Evolutionary conservation across 2,329 filamentous ascomycete genomes (phyloP), one percentile per base, ranked within the genome.

Genomic region (Colletotrichum sp.): DNA sequence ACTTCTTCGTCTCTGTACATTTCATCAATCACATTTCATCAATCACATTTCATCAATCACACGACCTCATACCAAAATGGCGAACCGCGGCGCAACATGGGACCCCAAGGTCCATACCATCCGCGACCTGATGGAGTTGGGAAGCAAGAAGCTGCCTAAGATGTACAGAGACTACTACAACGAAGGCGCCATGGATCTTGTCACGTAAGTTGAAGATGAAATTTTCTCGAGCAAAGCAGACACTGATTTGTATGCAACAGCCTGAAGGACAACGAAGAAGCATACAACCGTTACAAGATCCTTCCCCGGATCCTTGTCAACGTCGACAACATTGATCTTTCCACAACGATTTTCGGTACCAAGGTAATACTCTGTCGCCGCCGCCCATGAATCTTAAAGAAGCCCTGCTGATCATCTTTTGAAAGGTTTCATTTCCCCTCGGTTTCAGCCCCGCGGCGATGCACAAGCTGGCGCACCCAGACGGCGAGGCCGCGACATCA

Each of bases 361-460:
- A 84, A 84, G 79, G 57, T 70, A 70, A 1, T 24, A 57, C 2
- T 18, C 7, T 57, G 10, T 13, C 21, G 8, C 10, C 13, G 3
- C 4, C 3, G 7, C 4, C 34, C 6, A 16, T 1, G 1, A 24
- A 3, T 21, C 4, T 18, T 1, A 4, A 64, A 64, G 10, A 64
- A 8, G 1, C 3, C 8, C 12, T 28, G 7, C 21, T 21, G 12
- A 36, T 12, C 24, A 0, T 5, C 3, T 18, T 21, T 9, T 2
- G 13, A 12, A 24, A 70, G 68, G 85, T 88, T 67, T 80, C 85
- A 1, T 84, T 92, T 4, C 90, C 91, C 0, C 82, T 92, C 4
- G 89, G 89, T 13, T 87, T 92, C 52, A 87, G 87, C n/a, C 90
- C 90, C 0, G 87, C 89, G 2, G 90, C 89, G 9, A 89, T 90